Base-by-base conservation (phyloP, 1,284 basidiomycete genomes). In the Ganoderma resinaceum region DNA sequence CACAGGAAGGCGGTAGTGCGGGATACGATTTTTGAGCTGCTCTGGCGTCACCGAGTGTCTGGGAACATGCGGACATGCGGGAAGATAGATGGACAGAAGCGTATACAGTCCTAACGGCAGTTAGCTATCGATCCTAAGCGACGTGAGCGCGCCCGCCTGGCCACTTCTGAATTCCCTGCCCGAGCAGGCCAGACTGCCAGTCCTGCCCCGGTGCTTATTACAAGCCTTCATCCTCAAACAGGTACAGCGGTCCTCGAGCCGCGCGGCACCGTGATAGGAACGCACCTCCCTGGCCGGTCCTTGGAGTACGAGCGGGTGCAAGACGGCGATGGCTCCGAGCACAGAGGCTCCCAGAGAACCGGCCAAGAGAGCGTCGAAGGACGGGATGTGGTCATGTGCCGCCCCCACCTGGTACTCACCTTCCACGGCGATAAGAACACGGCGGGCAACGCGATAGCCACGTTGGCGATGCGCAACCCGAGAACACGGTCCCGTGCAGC, bases 371-470 rank as follows among this genome's bases (percentile, higher is more conserved):
- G 52, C 16, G 29, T 55, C 29, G 16, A 63, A 35, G 52, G 35
- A 40, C 33, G 11, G 12, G 35, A 53, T 40, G 52, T 9, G 35
- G 62, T 63, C 62, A 63, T 55, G 38, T 55, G 62, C 26, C 37
- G 29, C n/a, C 38, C 29, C n/a, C n/a, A n/a, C n/a, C n/a, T n/a
- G n/a, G n/a, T n/a, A n/a, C n/a, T n/a, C 62, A 55, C 40, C 52
- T 62, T 37, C 52, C 29, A 52, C 43, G n/a, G 20, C 2, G 11
- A 29, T 29, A 29, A 55, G 52, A 55, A 18, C 26, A 52, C 7
- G 49, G 49, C 37, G 62, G 53, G 49, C 62, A 53, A 37, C 62
- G 62, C 49, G 49, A 53, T 11, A 46, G 31, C 33, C 62, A 63
- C 62, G 62, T 63, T 63, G 7, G 16, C 6, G 14, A 14, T 20